These are phyloP conservation scores for Jatropha podagrica DNA, from an alignment of 441 rosid species.

Conservation along the genomic window DNA sequence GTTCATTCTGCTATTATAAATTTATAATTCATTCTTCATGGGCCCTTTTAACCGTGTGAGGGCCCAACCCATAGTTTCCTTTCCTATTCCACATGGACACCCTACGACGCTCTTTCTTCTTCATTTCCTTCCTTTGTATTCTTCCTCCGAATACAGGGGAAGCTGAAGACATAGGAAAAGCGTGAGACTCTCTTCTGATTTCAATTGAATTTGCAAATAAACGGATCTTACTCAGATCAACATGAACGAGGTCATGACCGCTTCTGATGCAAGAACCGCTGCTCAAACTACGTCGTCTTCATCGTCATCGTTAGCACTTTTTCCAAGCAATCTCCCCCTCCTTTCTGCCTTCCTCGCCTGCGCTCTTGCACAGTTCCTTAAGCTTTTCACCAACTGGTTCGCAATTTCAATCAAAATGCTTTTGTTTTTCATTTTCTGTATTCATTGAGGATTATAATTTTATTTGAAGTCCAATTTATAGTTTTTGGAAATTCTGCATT, in stretches of 20 bases:
- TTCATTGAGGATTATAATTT: not conserved
- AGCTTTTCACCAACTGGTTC: conserved; percentile 93
- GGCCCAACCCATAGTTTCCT: no score
- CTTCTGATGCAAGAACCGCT: conserved; percentile 43
- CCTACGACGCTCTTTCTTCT: not conserved
- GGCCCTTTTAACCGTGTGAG: no score
- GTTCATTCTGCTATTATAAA: no score
- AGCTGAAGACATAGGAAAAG: not conserved
- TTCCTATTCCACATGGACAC: not conserved
- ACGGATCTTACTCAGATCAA: not conserved
- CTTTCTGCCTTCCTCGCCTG: conserved; percentile 83
- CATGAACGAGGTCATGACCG: conserved; percentile 77
- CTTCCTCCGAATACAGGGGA: not conserved
- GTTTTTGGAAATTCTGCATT: not conserved
- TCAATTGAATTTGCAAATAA: not conserved
- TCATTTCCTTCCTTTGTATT: not conserved
- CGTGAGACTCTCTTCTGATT: not conserved
- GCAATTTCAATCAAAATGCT: not conserved
- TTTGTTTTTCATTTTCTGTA: not conserved
- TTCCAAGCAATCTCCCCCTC: conserved; percentile 77
- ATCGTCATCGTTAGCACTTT: conserved; percentile 34
- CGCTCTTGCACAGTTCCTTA: conserved; percentile 94
- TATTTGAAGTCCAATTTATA: not conserved
- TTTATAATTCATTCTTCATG: no score
- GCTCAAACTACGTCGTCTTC: conserved; percentile 38